Conservation (phyloP, 2,329 filamentous ascomycete species). For the Penicillium verrucosum region DNA sequence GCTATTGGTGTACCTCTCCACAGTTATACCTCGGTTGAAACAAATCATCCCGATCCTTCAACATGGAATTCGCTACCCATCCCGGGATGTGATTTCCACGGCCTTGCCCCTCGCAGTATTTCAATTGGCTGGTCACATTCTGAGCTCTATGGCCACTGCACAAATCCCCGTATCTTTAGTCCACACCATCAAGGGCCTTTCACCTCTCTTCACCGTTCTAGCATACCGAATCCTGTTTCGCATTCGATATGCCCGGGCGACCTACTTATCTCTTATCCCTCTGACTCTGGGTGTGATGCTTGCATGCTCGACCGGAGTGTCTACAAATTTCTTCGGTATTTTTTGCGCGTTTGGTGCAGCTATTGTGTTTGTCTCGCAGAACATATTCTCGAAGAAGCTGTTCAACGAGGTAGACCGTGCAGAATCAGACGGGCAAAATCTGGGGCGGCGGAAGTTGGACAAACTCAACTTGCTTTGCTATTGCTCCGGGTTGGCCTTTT, state of each 20-base stretch:
- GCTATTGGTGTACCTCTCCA: conserved; percentile 71
- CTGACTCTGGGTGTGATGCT: conserved; percentile 93
- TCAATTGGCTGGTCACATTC: conserved; percentile 87
- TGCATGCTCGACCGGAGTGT: conserved; percentile 88
- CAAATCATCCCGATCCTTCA: conserved; percentile 72
- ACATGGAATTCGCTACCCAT: conserved; percentile 78
- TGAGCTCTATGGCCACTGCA: conserved; percentile 89
- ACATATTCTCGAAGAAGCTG: conserved; percentile 96
- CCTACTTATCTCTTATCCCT: conserved; percentile 85
- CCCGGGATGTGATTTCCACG: conserved; percentile 74
- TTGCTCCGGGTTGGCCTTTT: conserved; percentile 87
- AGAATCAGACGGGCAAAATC: conserved; percentile 66
- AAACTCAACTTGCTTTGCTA: conserved; percentile 97
- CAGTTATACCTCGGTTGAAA: conserved; percentile 67
- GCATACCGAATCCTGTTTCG: conserved; percentile 88
- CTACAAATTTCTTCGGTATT: conserved; percentile 85
- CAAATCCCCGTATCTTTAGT: conserved; percentile 95
- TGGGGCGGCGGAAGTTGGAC: conserved; percentile 73
- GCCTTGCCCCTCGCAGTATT: conserved; percentile 91
- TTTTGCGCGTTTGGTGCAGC: conserved; percentile 85
- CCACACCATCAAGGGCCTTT: conserved; percentile 97
- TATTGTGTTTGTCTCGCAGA: conserved; percentile 93
- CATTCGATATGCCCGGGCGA: conserved; percentile 81
- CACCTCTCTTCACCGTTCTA: conserved; percentile 88
- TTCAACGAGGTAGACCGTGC: conserved; percentile 91